These are phyloP conservation scores for Penicillium sp. DNA, from an alignment of 2,329 filamentous ascomycete species.

Conservation along the genomic window DNA sequence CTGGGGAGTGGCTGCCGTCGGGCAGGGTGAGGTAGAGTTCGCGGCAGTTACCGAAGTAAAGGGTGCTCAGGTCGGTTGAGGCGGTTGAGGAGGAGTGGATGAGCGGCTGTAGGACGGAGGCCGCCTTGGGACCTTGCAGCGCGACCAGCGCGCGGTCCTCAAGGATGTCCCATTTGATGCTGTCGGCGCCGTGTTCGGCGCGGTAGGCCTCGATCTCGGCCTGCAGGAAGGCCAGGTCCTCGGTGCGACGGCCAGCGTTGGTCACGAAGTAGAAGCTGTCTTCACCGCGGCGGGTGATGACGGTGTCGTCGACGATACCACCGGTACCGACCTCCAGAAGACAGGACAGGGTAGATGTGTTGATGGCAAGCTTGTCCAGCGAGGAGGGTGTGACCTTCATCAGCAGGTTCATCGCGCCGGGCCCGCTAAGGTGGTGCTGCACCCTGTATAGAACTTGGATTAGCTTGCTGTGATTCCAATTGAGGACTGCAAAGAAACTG, in stretches of 20 bases:
- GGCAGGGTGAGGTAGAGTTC: slow-evolving; percentile 60
- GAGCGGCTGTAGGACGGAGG: slow-evolving; percentile 60
- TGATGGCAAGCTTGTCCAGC: slow-evolving; percentile 57
- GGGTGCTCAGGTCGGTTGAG: slow-evolving; percentile 54
- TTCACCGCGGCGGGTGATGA: slow-evolving; percentile 73
- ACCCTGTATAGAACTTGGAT: slow-evolving; percentile 44
- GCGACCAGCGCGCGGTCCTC: slow-evolving; percentile 74
- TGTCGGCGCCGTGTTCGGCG: slow-evolving; percentile 48
- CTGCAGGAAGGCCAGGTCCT: slow-evolving; percentile 73
- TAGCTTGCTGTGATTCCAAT: slow-evolving; percentile 6
- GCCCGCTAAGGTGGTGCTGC: slow-evolving; percentile 78
- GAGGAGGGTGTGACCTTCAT: slow-evolving; percentile 77
- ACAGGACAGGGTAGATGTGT: slow-evolving; percentile 76
- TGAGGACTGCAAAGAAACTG: neutral
- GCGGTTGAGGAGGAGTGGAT: slow-evolving; percentile 48
- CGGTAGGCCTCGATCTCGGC: slow-evolving; percentile 61
- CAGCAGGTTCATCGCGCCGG: slow-evolving; percentile 73
- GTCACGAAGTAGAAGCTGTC: slow-evolving; percentile 88
- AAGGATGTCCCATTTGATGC: slow-evolving; percentile 65
- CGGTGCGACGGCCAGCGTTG: slow-evolving; percentile 86
- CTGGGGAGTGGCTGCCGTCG: slow-evolving; percentile 48
- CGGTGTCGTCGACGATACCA: slow-evolving; percentile 90
- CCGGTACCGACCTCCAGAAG: slow-evolving; percentile 74
- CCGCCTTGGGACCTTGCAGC: slow-evolving; percentile 77
- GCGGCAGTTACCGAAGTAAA: slow-evolving; percentile 77